A percentile compares a stretch with the other conserved stretches of the same genome.
phyloP scores from a whole-genome alignment of 176 grass and related monocot species.

The Olyra latifolia region DNA sequence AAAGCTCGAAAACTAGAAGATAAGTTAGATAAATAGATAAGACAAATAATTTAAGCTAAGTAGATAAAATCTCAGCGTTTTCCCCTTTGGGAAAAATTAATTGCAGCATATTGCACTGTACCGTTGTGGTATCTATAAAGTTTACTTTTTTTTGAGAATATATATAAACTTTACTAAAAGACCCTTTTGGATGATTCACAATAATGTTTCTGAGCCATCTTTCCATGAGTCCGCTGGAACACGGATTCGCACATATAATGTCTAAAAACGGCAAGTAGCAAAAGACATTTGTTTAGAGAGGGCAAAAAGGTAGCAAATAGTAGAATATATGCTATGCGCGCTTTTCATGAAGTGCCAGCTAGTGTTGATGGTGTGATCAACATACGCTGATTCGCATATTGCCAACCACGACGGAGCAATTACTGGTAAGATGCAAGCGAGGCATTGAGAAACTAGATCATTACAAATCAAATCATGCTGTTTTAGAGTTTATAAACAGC shows the following conservation, averaged over 20 bases:
- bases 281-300: not conserved
- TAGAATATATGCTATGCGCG: not conserved
- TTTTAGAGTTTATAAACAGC: no score
- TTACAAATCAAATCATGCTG: not conserved
- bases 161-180: not conserved
- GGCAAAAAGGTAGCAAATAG: not conserved
- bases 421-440: not conserved
- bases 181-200: not conserved
- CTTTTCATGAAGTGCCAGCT: not conserved
- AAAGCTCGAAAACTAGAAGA: no score
- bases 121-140: no score
- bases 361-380: no score
- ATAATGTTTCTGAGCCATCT: not conserved
- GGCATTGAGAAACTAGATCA: not conserved
- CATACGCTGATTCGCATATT: not conserved
- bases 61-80: no score
- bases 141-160: no score
- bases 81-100: no score
- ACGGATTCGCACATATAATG: not conserved
- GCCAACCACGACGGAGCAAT: not conserved
- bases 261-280: not conserved
- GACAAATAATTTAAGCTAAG: no score
- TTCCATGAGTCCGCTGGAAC: no score
- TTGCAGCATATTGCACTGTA: no score
- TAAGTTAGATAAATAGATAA: no score